Evolutionary conservation across 176 grass and related monocot genomes (phyloP).

Genomic region (Musa acuminata): DNA sequence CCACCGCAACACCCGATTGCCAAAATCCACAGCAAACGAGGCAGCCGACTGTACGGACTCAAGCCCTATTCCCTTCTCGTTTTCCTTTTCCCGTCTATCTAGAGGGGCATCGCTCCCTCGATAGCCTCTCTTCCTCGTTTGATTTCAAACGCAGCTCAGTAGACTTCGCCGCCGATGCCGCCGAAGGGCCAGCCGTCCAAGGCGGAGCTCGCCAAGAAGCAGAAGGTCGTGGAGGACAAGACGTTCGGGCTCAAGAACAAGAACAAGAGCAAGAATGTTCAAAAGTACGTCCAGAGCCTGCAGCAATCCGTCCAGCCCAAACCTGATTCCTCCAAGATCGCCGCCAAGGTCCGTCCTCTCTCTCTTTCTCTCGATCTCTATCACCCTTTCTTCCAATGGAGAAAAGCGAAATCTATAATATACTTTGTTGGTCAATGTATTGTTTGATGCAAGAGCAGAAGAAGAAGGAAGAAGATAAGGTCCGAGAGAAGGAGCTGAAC

Average conservation of each 20-base stretch:
- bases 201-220: slow-evolving; percentile 85
- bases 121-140: not conserved
- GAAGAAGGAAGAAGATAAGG: slow-evolving; percentile 96
- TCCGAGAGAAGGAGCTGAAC: slow-evolving; percentile 95
- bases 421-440: not conserved
- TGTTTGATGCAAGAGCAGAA: slow-evolving; percentile 41
- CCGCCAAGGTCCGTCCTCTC: slow-evolving; percentile 39
- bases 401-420: not conserved
- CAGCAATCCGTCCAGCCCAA: slow-evolving; percentile 75
- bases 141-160: too few species aligned
- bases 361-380: not conserved
- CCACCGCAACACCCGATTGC: not conserved
- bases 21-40: not conserved
- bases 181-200: slow-evolving; percentile 66
- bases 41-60: not conserved
- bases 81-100: not conserved
- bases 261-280: slow-evolving; percentile 99
- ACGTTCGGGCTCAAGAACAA: slow-evolving; percentile 99
- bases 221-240: slow-evolving; percentile 98
- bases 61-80: not conserved
- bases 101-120: not conserved
- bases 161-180: slow-evolving; percentile 42
- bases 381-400: not conserved
- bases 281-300: slow-evolving; percentile 87
- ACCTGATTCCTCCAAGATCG: slow-evolving; percentile 53